A percentile compares a stretch with the other conserved stretches of the same genome.
phyloP scores from a whole-genome alignment of 768 basidiomycete genomes.

The Tulasnella sp. region DNA sequence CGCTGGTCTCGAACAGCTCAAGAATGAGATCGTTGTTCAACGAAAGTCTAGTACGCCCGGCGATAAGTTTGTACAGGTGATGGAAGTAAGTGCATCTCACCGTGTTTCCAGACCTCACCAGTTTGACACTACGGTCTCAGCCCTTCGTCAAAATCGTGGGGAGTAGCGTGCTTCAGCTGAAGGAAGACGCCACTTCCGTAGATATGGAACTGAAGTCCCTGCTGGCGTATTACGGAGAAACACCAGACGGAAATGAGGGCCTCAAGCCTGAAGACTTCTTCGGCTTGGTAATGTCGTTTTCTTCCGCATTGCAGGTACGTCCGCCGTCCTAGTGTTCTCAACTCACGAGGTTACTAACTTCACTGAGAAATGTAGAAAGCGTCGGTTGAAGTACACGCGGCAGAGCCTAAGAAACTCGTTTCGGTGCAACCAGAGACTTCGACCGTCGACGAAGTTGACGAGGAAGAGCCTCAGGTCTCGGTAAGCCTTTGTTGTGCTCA shows the following conservation, averaged over 20 bases:
- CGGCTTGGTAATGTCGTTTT: conserved; percentile 67
- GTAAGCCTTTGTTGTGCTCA: not conserved
- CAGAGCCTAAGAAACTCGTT: conserved; percentile 41
- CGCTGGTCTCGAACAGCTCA: conserved; percentile 54
- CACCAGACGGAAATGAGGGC: conserved; percentile 57
- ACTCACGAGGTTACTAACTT: conserved; percentile 16
- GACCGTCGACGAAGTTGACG: not conserved
- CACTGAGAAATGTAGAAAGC: conserved; percentile 52
- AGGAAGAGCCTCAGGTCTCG: not conserved
- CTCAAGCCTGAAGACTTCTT: conserved; percentile 83
- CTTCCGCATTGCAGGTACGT: conserved; percentile 62
- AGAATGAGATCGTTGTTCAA: conserved; percentile 52
- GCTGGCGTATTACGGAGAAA: conserved; percentile 74
- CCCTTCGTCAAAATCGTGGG: conserved; percentile 52
- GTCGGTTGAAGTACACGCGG: conserved; percentile 60
- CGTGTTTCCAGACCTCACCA: not conserved
- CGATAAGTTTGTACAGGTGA: conserved; percentile 64
- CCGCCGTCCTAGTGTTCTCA: not conserved
- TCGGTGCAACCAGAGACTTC: conserved; percentile 32
- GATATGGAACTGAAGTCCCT: conserved; percentile 59
- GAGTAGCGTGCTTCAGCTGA: conserved; percentile 60
- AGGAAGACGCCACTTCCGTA: conserved; percentile 55
- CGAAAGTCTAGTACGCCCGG: conserved; percentile 37
- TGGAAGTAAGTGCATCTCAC: conserved; percentile 52
- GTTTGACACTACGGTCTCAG: conserved; percentile 40